Conservation (phyloP, 2,329 filamentous ascomycete species). For the Cadophora sp. region DNA sequence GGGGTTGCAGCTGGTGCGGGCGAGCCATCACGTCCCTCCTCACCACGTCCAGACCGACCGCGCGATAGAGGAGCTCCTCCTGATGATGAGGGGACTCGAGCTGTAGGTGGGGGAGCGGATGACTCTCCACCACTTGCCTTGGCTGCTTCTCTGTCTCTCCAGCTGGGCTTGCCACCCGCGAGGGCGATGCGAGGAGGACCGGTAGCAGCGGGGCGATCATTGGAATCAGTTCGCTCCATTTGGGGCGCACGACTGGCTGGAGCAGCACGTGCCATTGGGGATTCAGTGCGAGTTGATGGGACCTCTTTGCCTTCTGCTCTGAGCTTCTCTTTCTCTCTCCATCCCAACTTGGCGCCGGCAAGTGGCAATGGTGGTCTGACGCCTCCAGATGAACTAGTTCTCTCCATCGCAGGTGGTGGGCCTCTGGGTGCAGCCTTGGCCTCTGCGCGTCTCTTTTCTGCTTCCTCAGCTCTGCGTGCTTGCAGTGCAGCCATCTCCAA, state of each 20-base stretch:
- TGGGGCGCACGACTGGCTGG: conserved; percentile 38
- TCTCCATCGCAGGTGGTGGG: conserved; percentile 49
- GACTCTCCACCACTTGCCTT: conserved; percentile 49
- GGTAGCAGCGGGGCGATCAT: conserved; percentile 51
- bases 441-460: conserved; percentile 75
- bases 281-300: conserved; percentile 38
- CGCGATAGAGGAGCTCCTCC: conserved; percentile 54
- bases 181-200: conserved; percentile 63
- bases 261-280: conserved; percentile 39
- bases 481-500: conserved; percentile 72
- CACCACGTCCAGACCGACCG: conserved; percentile 51
- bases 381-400: conserved; percentile 53
- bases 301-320: conserved; percentile 47
- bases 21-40: conserved; percentile 50
- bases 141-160: conserved; percentile 66
- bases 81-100: conserved; percentile 40
- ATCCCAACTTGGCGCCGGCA: conserved; percentile 67
- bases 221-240: conserved; percentile 51
- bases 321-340: conserved; percentile 75
- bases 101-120: conserved; percentile 40
- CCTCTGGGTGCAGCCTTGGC: conserved; percentile 55
- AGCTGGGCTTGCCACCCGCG: conserved; percentile 56
- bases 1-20: conserved; percentile 48
- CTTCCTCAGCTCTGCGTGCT: conserved; percentile 86
- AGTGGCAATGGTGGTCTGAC: conserved; percentile 67